Evolutionary conservation across 1,284 basidiomycete species (phyloP), one percentile per base, ranked within the genome.

Genomic region (Dichomitus squalens): DNA sequence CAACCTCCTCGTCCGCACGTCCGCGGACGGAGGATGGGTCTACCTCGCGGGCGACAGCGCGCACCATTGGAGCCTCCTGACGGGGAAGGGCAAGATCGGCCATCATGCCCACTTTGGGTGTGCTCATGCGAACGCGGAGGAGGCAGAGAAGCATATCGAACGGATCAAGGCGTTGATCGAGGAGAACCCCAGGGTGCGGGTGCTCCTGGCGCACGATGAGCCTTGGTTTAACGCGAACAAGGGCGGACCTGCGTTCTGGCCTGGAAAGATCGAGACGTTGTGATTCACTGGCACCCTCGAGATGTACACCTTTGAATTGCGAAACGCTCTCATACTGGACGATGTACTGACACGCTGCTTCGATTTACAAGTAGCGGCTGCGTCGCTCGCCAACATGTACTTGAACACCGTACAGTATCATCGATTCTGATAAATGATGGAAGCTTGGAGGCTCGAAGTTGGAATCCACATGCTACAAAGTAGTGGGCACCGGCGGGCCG

Each of bases 11-110:
- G 80, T 74, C 21, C 80, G 85, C 41, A 86, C 84, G 25, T 83
- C 81, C 4, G 40, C 74, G 9, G 76, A 82, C 46, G 83, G 83
- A 6, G 57, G 76, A 3, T 86, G 84, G 85, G 70, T 85, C n/a
- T 82, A 78, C 59, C 73, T 86, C 25, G 83, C 74, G 1, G 82
- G 78, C 0, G 84, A 86, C 66, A 79, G 78, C 49, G 82, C 78
- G 7, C 85, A 86, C 65, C 78, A 84, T 67, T 76, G 77, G 74
- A 72, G 78, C 20, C 69, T 85, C 47, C 63, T 86, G 44, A 78
- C 73, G 1, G 81, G 80, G 9, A 74, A 79, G 60, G 73, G 73
- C 18, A 60, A 73, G 2, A 75, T 85, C 39, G 76, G 78, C 36
- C 54, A 57, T 14, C 60, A 67, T 35, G 67, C 67, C 5, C 33